Conservation (phyloP, 148 eudicot genomes). For the Heliamphora exappendiculata region DNA sequence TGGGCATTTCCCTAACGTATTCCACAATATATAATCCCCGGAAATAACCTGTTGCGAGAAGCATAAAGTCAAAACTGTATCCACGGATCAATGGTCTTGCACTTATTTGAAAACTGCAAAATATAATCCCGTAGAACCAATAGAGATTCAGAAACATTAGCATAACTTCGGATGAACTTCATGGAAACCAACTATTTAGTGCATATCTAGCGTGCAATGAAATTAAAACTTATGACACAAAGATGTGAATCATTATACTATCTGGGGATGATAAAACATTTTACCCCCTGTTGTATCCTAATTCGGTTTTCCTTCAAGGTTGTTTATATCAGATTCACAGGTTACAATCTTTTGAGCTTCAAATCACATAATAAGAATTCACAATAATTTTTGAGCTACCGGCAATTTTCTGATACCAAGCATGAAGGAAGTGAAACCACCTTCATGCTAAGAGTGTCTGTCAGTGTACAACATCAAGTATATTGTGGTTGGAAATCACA, state of each 20-base stretch:
- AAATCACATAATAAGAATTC: not conserved
- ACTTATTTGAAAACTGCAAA: not conserved
- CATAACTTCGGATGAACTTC: not conserved
- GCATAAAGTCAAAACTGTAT: slow-evolving; percentile 1
- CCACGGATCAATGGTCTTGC: not conserved
- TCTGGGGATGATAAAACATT: not conserved
- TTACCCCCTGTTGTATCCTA: not conserved
- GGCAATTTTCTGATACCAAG: not conserved
- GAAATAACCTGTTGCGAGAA: slow-evolving; percentile 19
- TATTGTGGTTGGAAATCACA: not conserved
- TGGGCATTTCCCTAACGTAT: slow-evolving; percentile 95
- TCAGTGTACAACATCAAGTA: not conserved
- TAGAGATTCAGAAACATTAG: not conserved
- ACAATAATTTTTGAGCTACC: not conserved
- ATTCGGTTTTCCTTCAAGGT: not conserved
- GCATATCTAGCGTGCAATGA: not conserved
- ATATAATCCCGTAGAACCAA: not conserved
- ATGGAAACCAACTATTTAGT: not conserved
- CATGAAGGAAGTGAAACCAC: not conserved
- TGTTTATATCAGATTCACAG: not conserved
- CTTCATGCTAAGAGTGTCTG: not conserved
- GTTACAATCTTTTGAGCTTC: not conserved
- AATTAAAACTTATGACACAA: not conserved
- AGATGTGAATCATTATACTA: not conserved
- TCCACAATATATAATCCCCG: slow-evolving; percentile 90